Percentiles rank a stretch among this genome's conserved stretches.
These are phyloP conservation scores for Brassica juncea DNA, from an alignment of 345 rosid species.

Conservation along the genomic window DNA sequence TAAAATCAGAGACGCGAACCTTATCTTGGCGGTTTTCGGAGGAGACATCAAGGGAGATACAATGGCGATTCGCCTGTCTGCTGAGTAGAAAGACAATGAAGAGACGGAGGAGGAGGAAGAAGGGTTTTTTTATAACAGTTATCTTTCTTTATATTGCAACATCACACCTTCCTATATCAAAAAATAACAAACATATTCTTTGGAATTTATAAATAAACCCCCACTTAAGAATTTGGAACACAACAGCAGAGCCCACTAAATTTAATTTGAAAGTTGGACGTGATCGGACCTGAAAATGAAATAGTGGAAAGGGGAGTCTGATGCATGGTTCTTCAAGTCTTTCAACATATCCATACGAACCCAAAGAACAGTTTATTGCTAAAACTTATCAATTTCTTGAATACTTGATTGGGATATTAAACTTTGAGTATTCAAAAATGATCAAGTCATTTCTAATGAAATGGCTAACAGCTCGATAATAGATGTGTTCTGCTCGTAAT, in stretches of 20 bases:
- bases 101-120: neutral
- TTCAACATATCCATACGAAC: too few relatives aligned
- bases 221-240: neutral
- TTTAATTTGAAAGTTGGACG: neutral
- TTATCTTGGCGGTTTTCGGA: slow-evolving; percentile 10
- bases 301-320: slow-evolving; percentile 1
- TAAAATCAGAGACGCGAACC: slow-evolving; percentile 30
- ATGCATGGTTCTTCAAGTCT: neutral
- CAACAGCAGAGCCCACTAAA: neutral
- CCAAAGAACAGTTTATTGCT: too few relatives aligned
- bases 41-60: slow-evolving; percentile 18
- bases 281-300: slow-evolving; percentile 5
- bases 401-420: too few relatives aligned
- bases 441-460: too few relatives aligned
- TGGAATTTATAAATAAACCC: neutral
- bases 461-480: too few relatives aligned
- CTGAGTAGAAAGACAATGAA: neutral
- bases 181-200: neutral
- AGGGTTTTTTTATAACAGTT: neutral
- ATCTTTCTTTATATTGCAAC: slow-evolving; percentile 6
- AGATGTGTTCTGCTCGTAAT: too few relatives aligned
- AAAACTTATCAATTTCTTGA: too few relatives aligned
- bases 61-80: slow-evolving; percentile 5
- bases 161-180: neutral
- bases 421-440: too few relatives aligned